Base-by-base conservation (phyloP, 1,139 yeast genomes). In the Suhomyces choctaworum region DNA sequence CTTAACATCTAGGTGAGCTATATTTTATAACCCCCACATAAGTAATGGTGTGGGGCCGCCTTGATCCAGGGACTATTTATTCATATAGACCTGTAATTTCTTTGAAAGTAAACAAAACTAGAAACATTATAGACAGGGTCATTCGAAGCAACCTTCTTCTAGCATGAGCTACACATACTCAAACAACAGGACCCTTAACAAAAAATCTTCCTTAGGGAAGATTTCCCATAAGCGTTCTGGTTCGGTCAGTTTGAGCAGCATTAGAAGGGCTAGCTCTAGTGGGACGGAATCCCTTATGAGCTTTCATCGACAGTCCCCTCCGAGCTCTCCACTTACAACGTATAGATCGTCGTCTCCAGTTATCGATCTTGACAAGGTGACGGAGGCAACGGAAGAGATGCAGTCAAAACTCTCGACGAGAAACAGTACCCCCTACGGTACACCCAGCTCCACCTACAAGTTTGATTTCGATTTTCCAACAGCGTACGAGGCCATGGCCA, bases 311-410 rank as follows among this genome's bases (percentile, higher is more conserved):
- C 12, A 9, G 10, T 7, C 12, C 5, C 12, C 24, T 22, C 24
- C 24, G 11, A 11, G 10, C 24, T 22, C 24, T 7, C 24, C 24
- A 8, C 20, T 17, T n/a, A 7, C 12, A 5, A 8, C 10, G 24
- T 11, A 22, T 22, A 8, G 20, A 17, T 7, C 7, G 7, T 22
- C 24, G 12, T 9, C 20, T 20, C 24, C 15, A 12, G 11, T 16
- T 5, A 45, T 45, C n/a, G 47, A 44, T 36, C 37, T 45, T 29
- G 47, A 42, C 23, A 26, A 17, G 19, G 41, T 45, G 7, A 44
- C 47, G 2, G 27, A 20, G 7, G 47, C 40, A 13, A 38, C 43
- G 4, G 35, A 27, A 10, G 28, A 34, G 12, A 36, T 44, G 22
- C 20, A 17, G 8, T 7, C 7, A 17, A 17, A 8, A 17, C 20